Evolutionary conservation across 257 asterid species (phyloP), one percentile per base, ranked within the genome.

Genomic region (Craterostigma plantagineum): DNA sequence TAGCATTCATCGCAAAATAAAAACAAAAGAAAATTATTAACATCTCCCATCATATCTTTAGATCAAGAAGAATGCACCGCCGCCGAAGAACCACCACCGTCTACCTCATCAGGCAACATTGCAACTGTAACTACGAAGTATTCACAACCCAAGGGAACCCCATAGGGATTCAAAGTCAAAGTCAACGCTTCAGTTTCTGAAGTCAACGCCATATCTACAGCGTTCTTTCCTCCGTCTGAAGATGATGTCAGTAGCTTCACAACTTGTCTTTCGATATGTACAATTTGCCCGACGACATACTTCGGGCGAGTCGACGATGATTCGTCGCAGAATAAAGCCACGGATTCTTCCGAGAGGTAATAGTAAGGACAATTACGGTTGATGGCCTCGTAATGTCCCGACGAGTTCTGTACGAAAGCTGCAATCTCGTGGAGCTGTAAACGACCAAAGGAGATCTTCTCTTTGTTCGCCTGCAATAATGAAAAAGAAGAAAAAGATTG

Each of bases 101-200:
- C n/a, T 6, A 23, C 30, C 30, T 2, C 30, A 6, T 76, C 92
- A 38, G 93, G 98, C 65, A 87, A 66, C 95, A 87, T 76, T 42
- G 98, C 93, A 45, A 82, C 68, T 33, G 93, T 87, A 55, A 87
- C 95, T 43, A 79, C 52, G 48, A 79, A 90, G 73, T 77, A 90
- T 63, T 83, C 95, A 62, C 92, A 70, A 48, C 94, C 95, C 14
- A 72, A 66, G 10, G 79, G 78, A 37, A 83, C 84, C 42, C 81
- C 84, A 48, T 58, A 59, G 3, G 71, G 59, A 27, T 62, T 65
- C 6, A 6, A 23, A 23, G 30, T 23, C 30, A 23, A 23, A 33
- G 54, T 69, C 30, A 23, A 23, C 53, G 76, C 23, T 48, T 72
- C 79, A 1, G 54, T 44, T 36, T 75, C 94, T 11, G 76, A 46